A percentile compares a stretch with the other conserved stretches of the same genome.
Conservation (phyloP, 1,284 basidiomycete species). For the Heliocybe sulcata region DNA sequence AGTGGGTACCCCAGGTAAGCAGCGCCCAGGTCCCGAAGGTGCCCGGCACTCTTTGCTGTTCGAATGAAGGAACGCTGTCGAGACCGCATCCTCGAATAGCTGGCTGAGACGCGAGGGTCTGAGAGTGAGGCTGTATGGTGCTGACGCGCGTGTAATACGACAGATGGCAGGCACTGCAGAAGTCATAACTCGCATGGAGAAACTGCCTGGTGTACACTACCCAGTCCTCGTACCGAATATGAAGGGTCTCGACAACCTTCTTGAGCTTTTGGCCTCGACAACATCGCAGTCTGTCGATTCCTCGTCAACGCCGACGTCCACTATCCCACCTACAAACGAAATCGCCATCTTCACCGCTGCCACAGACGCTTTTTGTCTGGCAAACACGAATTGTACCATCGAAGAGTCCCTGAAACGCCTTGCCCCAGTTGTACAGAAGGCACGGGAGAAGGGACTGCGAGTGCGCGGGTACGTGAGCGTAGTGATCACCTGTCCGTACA, state of each 20-base stretch:
- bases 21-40: conserved; percentile 8
- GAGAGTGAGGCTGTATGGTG: too few relatives aligned
- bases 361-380: conserved; percentile 80
- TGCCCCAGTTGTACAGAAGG: conserved; percentile 55
- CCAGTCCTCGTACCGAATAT: conserved; percentile 86
- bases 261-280: conserved; percentile 36
- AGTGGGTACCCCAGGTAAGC: conserved; percentile 89
- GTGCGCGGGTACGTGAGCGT: conserved; percentile 88
- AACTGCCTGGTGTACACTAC: conserved; percentile 53
- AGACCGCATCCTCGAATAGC: too few relatives aligned
- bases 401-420: conserved; percentile 68
- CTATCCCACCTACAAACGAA: conserved; percentile 60
- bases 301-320: conserved; percentile 19
- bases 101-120: too few relatives aligned
- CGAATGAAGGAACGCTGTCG: too few relatives aligned
- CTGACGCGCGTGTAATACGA: not conserved
- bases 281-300: conserved; percentile 16
- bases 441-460: conserved; percentile 54
- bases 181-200: conserved; percentile 54
- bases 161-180: conserved; percentile 86
- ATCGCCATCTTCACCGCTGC: conserved; percentile 89
- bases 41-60: not conserved
- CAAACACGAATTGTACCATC: conserved; percentile 81
- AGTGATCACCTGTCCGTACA: conserved; percentile 82
- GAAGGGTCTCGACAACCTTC: conserved; percentile 66